phyloP scores from a whole-genome alignment of 495 filamentous ascomycete genomes.

The Poronia punctata region DNA sequence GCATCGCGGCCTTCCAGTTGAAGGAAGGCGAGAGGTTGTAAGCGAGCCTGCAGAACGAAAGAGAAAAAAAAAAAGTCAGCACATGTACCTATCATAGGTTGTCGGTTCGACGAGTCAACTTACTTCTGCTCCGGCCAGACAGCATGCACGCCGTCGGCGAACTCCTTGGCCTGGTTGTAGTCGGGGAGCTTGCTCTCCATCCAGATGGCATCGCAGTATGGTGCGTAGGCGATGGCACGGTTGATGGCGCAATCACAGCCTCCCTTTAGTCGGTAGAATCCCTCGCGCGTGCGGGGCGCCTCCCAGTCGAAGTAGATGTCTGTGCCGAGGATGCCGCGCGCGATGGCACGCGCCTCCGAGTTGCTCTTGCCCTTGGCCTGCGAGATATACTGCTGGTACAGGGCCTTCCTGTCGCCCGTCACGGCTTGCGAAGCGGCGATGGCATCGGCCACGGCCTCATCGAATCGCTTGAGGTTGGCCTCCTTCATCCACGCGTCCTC shows the following conservation, averaged over 20 bases:
- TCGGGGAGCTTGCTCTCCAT: slow-evolving; percentile 98
- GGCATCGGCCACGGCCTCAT: slow-evolving; percentile 75
- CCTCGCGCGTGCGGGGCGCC: slow-evolving; percentile 79
- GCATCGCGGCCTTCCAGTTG: slow-evolving; percentile 99
- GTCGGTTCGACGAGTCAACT: slow-evolving; percentile 21
- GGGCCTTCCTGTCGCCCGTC: slow-evolving; percentile 57
- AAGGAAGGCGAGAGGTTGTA: slow-evolving; percentile 98
- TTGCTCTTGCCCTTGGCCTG: slow-evolving; percentile 78
- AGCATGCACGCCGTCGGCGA: slow-evolving; percentile 88
- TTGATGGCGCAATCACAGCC: slow-evolving; percentile 90
- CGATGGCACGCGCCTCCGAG: slow-evolving; percentile 72
- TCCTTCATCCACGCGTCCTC: slow-evolving; percentile 81
- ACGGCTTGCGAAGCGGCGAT: slow-evolving; percentile 52
- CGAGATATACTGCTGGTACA: slow-evolving; percentile 58
- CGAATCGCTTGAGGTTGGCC: slow-evolving; percentile 86
- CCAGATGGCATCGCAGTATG: slow-evolving; percentile 94
- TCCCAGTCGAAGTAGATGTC: slow-evolving; percentile 96
- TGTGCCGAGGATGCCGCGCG: slow-evolving; percentile 69
- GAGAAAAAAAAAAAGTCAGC: not conserved
- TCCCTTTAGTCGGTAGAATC: slow-evolving; percentile 86
- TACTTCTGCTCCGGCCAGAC: slow-evolving; percentile 96
- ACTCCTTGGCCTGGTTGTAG: slow-evolving; percentile 85
- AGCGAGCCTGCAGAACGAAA: slow-evolving; percentile 54
- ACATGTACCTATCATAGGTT: not conserved
- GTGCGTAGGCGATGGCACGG: slow-evolving; percentile 85